phyloP scores from a whole-genome alignment of 1,284 basidiomycete genomes.

The Pyrrhoderma noxium region DNA sequence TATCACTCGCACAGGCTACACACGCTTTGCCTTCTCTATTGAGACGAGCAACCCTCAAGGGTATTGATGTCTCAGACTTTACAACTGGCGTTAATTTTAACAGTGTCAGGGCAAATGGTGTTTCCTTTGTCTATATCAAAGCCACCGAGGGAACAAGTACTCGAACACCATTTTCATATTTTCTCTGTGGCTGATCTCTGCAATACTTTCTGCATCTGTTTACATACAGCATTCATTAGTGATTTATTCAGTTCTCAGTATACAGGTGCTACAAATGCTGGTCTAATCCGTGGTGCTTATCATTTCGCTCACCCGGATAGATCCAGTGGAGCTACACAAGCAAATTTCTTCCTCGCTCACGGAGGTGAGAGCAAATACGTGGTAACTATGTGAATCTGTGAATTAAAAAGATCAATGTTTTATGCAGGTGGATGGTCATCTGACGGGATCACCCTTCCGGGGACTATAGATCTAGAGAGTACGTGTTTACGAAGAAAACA shows the following conservation, averaged over 20 bases:
- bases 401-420: background rate
- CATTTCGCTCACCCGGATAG: constrained; percentile 52
- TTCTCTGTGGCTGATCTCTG: constrained; percentile 5
- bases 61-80: constrained; percentile 51
- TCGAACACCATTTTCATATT: constrained; percentile 17
- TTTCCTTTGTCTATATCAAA: constrained; percentile 61
- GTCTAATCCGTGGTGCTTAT: constrained; percentile 51
- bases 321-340: constrained; percentile 51
- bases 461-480: constrained; percentile 62
- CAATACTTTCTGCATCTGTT: background rate
- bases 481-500: constrained; percentile 1
- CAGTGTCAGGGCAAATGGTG: constrained; percentile 46
- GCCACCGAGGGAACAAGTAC: constrained; percentile 60
- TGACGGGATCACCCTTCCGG: constrained; percentile 57
- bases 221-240: constrained; percentile 25
- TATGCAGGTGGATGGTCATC: constrained; percentile 44
- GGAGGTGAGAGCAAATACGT: constrained; percentile 36
- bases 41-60: constrained; percentile 35
- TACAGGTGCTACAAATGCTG: constrained; percentile 45
- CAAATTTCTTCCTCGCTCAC: constrained; percentile 51
- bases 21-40: constrained; percentile 21
- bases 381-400: background rate
- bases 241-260: constrained; percentile 43
- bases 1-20: background rate
- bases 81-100: constrained; percentile 50